Evolutionary conservation across 768 basidiomycete species (phyloP).

Genomic region (Pholiota conissans): DNA sequence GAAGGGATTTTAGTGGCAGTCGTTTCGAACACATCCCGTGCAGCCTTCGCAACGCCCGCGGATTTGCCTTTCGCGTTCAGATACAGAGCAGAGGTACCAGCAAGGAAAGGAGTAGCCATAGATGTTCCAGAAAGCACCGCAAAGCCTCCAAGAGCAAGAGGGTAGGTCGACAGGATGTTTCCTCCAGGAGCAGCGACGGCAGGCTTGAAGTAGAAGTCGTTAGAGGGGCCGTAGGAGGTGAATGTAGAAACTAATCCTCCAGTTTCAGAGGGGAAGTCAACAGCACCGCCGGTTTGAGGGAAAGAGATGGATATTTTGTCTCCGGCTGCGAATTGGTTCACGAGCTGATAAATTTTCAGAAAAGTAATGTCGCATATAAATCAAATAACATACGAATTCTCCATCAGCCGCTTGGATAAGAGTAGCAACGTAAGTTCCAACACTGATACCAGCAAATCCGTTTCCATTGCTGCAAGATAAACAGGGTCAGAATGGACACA

Average conservation of each 20-base stretch:
- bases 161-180: slow-evolving; percentile 46
- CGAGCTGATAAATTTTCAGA: slow-evolving; percentile 35
- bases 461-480: slow-evolving; percentile 41
- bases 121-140: slow-evolving; percentile 40
- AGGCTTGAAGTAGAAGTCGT: slow-evolving; percentile 57
- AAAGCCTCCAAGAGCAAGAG: slow-evolving; percentile 32
- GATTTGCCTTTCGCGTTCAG: slow-evolving; percentile 36
- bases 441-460: slow-evolving; percentile 39
- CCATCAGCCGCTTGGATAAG: slow-evolving; percentile 56
- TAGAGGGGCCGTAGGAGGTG: slow-evolving; percentile 55
- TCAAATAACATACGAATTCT: slow-evolving; percentile 40
- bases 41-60: slow-evolving; percentile 20
- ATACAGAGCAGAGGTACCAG: slow-evolving; percentile 41
- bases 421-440: slow-evolving; percentile 42
- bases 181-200: slow-evolving; percentile 50
- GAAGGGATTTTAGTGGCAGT: slow-evolving; percentile 44
- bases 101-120: slow-evolving; percentile 41
- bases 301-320: slow-evolving; percentile 41
- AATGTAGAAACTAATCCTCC: slow-evolving; percentile 59
- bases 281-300: slow-evolving; percentile 42
- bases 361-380: background rate
- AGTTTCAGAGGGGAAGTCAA: slow-evolving; percentile 40
- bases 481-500: background rate
- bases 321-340: slow-evolving; percentile 45
- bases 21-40: slow-evolving; percentile 44